Evolutionary conservation across 129 eudicot species (phyloP), one percentile per base, ranked within the genome.

Genomic region (Flaveria sonorensis): DNA sequence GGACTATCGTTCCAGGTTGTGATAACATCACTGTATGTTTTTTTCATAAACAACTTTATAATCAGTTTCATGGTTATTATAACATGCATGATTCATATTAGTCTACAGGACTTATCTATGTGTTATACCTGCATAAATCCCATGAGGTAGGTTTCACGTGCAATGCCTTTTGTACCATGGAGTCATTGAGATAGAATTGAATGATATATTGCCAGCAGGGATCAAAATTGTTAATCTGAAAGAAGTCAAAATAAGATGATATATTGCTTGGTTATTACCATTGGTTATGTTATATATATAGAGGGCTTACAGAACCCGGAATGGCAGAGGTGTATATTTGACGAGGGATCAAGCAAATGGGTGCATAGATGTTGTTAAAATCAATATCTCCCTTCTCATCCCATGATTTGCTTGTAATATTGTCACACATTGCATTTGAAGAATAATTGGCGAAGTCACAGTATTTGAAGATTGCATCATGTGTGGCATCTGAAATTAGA

Each of bases 141-240:
- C 75, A 59, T 75, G 76, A 80, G 6, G 85, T 84, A 53, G 77
- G 85, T 63, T 71, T 84, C 18, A 28, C 87, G 21, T 84, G 78
- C 13, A 84, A 70, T 15, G 85, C 87, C 52, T 75, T 71, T 52
- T 84, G 85, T 60, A 76, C 87, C 18, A 36, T 23, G 10, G 67
- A 60, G 30, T 63, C 75, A 52, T 81, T 84, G 8, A 84, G 76
- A 77, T 80, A 84, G 24, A 74, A 45, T 24, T 42, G 19, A 6
- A 80, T 80, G 59, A 43, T 59, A 28, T 64, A 42, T 47, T 61
- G 21, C 66, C 73, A 70, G 65, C 85, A 84, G 1, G 85, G 88
- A 48, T 84, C 88, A 50, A 18, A 80, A 7, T 10, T 50, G 12
- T 77, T 52, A 32, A 76, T 76, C 80, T 76, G 73, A 51, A 65